Conservation (phyloP, 768 basidiomycete species). For the Lactifluus volemus region DNA sequence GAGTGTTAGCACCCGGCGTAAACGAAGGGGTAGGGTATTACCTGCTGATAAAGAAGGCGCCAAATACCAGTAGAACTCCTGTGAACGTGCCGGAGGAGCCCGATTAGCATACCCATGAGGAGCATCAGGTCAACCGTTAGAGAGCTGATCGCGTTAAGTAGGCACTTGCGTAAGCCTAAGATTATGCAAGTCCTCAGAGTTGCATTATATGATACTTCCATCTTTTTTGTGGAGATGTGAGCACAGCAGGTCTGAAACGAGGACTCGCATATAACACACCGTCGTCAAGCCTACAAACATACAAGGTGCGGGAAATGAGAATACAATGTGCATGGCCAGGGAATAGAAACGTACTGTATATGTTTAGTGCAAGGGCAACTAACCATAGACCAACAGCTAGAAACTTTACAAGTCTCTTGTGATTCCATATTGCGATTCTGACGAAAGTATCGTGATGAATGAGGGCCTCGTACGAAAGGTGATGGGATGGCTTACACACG, state of each 20-base stretch:
- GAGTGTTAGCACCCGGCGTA: background rate
- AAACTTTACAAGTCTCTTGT: background rate
- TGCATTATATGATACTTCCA: background rate
- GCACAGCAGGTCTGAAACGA: background rate
- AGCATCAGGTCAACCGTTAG: background rate
- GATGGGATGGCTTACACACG: background rate
- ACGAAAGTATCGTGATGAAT: background rate
- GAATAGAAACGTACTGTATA: background rate
- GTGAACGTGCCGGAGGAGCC: background rate
- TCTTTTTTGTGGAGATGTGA: background rate
- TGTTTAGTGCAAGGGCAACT: background rate
- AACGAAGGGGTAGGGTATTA: background rate
- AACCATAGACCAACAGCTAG: background rate
- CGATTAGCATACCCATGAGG: background rate
- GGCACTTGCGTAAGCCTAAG: background rate
- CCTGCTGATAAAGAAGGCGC: slow-evolving; percentile 1
- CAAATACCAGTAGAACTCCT: background rate
- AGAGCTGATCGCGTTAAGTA: background rate
- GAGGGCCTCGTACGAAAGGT: background rate
- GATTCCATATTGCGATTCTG: slow-evolving; percentile 4
- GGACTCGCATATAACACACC: background rate
- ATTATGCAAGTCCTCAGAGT: background rate
- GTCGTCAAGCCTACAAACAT: background rate
- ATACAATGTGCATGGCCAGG: background rate
- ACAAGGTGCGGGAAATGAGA: background rate